Base-by-base conservation (phyloP, 257 asterid genomes). In the Solanum chiquidenum region DNA sequence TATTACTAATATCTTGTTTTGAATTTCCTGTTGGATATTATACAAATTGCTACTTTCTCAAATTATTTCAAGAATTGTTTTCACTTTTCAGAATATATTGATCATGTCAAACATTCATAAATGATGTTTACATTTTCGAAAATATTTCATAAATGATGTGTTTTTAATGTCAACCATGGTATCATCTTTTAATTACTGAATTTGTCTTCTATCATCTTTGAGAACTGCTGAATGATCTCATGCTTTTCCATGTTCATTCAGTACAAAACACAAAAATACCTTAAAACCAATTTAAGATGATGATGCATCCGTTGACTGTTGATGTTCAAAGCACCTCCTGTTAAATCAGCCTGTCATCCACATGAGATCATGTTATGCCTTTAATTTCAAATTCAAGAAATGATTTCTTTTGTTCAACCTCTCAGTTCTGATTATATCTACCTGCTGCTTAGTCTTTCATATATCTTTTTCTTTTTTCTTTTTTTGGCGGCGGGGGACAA, bases 1-100 rank as follows among this genome's bases (percentile, higher is more conserved):
- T 96, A 89, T 33, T 62, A 86, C 87, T 86, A 46, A 20, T 49
- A 49, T 82, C 42, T 82, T 82, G 44, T 29, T 71, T 80, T 82
- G 72, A 31, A 84, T 83, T 38, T 52, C 37, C 20, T 74, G 37
- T 27, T 68, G 29, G 60, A 58, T 42, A 29, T 37, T 66, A 25
- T 31, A 46, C 29, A 3, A 37, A 29, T 34, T 29, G 71, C 33
- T 83, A 55, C 87, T 44, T 83, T 82, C 58, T 83, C 64, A 52
- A 14, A 20, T 85, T 69, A 11, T 23, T n/a, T 86, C 66, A 46
- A 27, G 27, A 80, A 46, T 14, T 52, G 60, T 49, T 9, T 42
- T 27, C 62, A 20, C 33, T 77, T 66, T 80, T 13, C 40, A 29
- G 68, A 46, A 27, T 46, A 27, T 29, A 27, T 49, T 46, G 85